phyloP scores from a whole-genome alignment of 2,329 filamentous ascomycete species.

The Fusarium pilosicola region DNA sequence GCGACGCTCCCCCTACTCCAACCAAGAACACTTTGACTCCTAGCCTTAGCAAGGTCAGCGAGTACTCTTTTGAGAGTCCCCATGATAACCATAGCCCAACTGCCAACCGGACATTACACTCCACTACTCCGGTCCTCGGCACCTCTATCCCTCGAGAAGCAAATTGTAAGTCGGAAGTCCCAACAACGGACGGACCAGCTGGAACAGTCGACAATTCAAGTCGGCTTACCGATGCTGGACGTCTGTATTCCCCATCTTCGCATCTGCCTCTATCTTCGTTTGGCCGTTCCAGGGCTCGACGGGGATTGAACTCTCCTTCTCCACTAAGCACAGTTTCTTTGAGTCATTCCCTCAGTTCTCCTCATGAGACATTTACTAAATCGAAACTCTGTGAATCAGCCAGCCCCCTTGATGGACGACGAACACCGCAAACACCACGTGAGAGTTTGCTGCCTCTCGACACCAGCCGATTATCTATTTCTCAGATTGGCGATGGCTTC shows the following conservation, averaged over 20 bases:
- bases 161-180: constrained; percentile 57
- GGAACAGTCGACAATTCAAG: constrained; percentile 22
- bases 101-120: constrained; percentile 55
- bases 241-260: constrained; percentile 47
- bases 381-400: constrained; percentile 60
- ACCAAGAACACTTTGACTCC: constrained; percentile 74
- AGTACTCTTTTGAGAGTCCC: constrained; percentile 54
- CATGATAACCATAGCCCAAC: constrained; percentile 51
- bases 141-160: constrained; percentile 51
- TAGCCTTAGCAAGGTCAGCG: constrained; percentile 53
- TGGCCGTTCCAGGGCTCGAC: constrained; percentile 44
- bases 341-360: constrained; percentile 40
- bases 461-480: constrained; percentile 85
- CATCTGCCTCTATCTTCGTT: constrained; percentile 54
- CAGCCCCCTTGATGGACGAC: constrained; percentile 68
- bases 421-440: constrained; percentile 81
- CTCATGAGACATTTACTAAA: constrained; percentile 63
- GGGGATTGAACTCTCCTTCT: constrained; percentile 49
- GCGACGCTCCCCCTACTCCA: constrained; percentile 89
- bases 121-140: constrained; percentile 55
- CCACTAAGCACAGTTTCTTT: constrained; percentile 46
- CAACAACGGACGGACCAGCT: constrained; percentile 15
- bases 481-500: constrained; percentile 61
- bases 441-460: constrained; percentile 81
- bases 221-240: constrained; percentile 46